These are phyloP conservation scores for Croton laevigatus DNA, from an alignment of 441 rosid genomes.

Conservation along the genomic window DNA sequence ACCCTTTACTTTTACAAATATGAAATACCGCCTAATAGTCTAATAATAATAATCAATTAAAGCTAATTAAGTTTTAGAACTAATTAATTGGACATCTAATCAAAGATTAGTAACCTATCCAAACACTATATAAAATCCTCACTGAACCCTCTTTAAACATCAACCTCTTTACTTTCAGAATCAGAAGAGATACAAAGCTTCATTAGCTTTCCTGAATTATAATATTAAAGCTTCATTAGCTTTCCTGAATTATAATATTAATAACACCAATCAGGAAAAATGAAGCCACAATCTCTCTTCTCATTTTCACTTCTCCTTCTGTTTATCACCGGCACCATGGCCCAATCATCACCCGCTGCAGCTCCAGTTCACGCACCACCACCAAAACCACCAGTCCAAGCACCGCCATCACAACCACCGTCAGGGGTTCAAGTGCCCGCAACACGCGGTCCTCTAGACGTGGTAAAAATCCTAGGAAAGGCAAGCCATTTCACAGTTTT, in stretches of 20 bases:
- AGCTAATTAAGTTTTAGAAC: background rate
- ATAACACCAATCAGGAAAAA: conserved; percentile 18
- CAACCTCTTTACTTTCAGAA: background rate
- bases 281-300: conserved; percentile 28
- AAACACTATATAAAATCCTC: conserved; percentile 28
- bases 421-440: conserved; percentile 13
- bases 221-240: too few species aligned
- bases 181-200: background rate
- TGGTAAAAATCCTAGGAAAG: conserved; percentile 15
- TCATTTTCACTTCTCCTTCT: conserved; percentile 33
- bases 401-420: conserved; percentile 28
- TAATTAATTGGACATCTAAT: conserved; percentile 22
- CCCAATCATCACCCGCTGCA: conserved; percentile 31
- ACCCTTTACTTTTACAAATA: background rate
- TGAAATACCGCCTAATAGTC: too few species aligned
- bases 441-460: conserved; percentile 19
- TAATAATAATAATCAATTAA: background rate
- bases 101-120: background rate
- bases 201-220: too few species aligned
- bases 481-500: conserved; percentile 18
- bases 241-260: too few species aligned
- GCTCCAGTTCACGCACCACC: conserved; percentile 20
- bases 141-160: conserved; percentile 11
- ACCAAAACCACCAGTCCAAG: background rate
- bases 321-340: conserved; percentile 27